phyloP scores from a whole-genome alignment of 2,329 filamentous ascomycete species.

The Clarireedia monteithiana region DNA sequence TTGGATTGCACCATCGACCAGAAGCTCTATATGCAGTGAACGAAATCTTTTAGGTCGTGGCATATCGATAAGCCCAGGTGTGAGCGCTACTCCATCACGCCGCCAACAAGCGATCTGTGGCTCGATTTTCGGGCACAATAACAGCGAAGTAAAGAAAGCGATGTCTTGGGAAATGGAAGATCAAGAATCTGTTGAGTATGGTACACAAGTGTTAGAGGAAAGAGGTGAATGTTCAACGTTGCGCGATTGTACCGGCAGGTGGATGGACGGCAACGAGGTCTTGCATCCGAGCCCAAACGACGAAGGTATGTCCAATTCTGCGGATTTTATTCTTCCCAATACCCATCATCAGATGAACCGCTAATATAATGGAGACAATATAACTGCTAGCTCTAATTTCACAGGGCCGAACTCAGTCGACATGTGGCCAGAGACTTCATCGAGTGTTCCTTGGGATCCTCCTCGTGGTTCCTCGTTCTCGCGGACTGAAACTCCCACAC shows the following conservation, averaged over 20 bases:
- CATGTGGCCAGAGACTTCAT: neutral
- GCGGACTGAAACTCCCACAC: neutral
- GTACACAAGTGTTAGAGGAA: too few relatives aligned
- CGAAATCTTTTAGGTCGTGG: neutral
- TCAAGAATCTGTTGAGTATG: too few relatives aligned
- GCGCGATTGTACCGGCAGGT: too few relatives aligned
- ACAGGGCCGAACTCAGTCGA: neutral
- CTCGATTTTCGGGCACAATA: neutral
- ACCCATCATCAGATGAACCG: too few relatives aligned
- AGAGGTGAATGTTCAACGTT: too few relatives aligned
- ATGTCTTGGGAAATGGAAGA: too few relatives aligned
- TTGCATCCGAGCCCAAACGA: too few relatives aligned
- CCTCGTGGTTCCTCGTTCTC: neutral
- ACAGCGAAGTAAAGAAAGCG: neutral
- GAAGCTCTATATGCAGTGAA: neutral
- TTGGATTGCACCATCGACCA: slow-evolving; percentile 17
- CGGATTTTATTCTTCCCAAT: too few relatives aligned
- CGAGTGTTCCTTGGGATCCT: slow-evolving; percentile 2
- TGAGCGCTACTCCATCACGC: slow-evolving; percentile 13
- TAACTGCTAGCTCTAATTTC: neutral
- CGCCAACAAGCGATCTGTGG: too few relatives aligned
- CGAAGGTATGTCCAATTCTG: too few relatives aligned
- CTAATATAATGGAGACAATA: neutral
- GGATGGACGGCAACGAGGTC: too few relatives aligned
- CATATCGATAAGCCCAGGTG: slow-evolving; percentile 19